A percentile compares a stretch with the other conserved stretches of the same genome.
These are phyloP conservation scores for Priceomyces haplophilus DNA, from an alignment of 805 yeast species.

Conservation along the genomic window DNA sequence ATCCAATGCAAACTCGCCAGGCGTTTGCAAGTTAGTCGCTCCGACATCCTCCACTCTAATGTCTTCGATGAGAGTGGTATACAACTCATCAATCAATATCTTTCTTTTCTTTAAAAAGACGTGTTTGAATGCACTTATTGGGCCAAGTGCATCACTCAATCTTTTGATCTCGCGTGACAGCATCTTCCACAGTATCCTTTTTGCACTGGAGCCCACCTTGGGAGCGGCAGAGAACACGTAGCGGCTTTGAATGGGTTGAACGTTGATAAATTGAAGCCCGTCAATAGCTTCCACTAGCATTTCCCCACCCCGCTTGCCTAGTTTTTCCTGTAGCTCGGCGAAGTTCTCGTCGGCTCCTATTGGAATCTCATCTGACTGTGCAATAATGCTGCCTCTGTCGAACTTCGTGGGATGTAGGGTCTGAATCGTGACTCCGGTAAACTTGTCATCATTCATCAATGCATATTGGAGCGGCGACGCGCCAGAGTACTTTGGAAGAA, in stretches of 20 bases:
- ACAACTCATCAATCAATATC: constrained; percentile 24
- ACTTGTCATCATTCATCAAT: constrained; percentile 55
- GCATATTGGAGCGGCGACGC: constrained; percentile 88
- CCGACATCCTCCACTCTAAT: constrained; percentile 15
- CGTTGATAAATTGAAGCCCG: constrained; percentile 23
- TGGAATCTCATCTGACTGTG: constrained; percentile 48
- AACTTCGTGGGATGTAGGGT: constrained; percentile 85
- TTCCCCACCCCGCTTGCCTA: constrained; percentile 63
- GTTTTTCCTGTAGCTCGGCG: constrained; percentile 41
- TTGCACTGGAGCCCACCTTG: constrained; percentile 45
- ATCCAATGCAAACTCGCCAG: constrained; percentile 23
- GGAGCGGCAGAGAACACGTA: constrained; percentile 53
- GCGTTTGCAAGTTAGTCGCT: constrained; percentile 6
- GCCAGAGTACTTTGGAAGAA: constrained; percentile 79
- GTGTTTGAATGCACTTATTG: constrained; percentile 45
- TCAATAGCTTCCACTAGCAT: constrained; percentile 48
- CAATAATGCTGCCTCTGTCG: constrained; percentile 71
- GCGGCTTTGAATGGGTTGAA: constrained; percentile 17
- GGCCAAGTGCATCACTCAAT: constrained; percentile 53
- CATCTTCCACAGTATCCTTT: constrained; percentile 48
- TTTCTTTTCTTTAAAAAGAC: constrained; percentile 34
- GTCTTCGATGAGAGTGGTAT: constrained; percentile 50
- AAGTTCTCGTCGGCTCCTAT: constrained; percentile 46
- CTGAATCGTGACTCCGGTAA: constrained; percentile 86
- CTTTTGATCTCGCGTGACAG: constrained; percentile 39